phyloP scores from a whole-genome alignment of 2,329 filamentous ascomycete genomes.

The Paramyrothecium roridum region DNA sequence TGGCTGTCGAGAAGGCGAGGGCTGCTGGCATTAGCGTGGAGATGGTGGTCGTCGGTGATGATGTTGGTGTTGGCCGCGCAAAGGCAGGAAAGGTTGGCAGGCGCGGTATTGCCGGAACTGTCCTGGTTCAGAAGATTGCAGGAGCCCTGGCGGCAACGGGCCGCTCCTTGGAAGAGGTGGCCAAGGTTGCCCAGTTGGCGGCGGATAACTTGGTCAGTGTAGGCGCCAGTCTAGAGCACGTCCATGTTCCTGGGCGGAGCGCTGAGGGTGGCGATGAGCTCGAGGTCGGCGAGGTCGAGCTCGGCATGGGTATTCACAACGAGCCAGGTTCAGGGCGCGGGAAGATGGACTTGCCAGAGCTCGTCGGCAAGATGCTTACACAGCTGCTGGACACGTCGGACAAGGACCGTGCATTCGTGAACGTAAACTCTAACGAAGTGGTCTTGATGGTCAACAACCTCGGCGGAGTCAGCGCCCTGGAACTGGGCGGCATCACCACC shows the following conservation, averaged over 20 bases:
- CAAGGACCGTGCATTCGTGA: slow-evolving; percentile 67
- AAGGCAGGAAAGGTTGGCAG: slow-evolving; percentile 89
- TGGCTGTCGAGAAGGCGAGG: slow-evolving; percentile 89
- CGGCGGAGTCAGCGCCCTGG: slow-evolving; percentile 68
- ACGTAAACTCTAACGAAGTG: slow-evolving; percentile 59
- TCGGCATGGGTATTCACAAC: slow-evolving; percentile 79
- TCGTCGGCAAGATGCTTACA: slow-evolving; percentile 63
- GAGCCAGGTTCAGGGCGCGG: slow-evolving; percentile 56
- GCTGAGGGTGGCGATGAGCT: slow-evolving; percentile 56
- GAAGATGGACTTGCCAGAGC: slow-evolving; percentile 47
- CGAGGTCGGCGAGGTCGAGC: slow-evolving; percentile 53
- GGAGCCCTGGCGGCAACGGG: slow-evolving; percentile 79
- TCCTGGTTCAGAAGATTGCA: slow-evolving; percentile 86
- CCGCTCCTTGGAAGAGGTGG: slow-evolving; percentile 65
- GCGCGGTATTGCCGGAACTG: slow-evolving; percentile 86
- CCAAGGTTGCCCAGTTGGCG: slow-evolving; percentile 66
- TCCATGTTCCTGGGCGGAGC: slow-evolving; percentile 84
- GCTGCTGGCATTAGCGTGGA: slow-evolving; percentile 74
- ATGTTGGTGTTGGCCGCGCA: slow-evolving; percentile 80
- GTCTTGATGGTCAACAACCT: slow-evolving; percentile 75
- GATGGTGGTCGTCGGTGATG: slow-evolving; percentile 90
- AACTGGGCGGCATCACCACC: slow-evolving; percentile 67
- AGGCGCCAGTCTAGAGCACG: slow-evolving; percentile 81
- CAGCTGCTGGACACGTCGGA: slow-evolving; percentile 66
- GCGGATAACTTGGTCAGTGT: slow-evolving; percentile 80